Percentiles rank a stretch among this genome's conserved stretches.
phyloP scores from a whole-genome alignment of 495 filamentous ascomycete genomes.

The Podospora conica region DNA sequence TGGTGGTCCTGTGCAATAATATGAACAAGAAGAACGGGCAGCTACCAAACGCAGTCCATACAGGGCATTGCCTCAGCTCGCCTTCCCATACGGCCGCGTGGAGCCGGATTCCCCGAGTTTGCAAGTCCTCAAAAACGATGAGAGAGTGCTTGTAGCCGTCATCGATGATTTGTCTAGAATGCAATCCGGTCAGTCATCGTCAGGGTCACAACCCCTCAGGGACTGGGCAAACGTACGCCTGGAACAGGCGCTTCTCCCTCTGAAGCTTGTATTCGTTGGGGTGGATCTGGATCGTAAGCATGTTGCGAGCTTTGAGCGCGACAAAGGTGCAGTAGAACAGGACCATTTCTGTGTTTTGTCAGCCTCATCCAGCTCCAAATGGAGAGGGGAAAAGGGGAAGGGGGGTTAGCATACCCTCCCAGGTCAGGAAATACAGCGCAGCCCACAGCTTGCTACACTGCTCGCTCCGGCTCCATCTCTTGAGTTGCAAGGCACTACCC shows the following conservation, averaged over 20 bases:
- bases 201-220: background rate
- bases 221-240: conserved; percentile 49
- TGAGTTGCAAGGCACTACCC: conserved; percentile 42
- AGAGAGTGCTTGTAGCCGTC: conserved; percentile 64
- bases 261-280: conserved; percentile 56
- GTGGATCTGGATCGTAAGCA: conserved; percentile 41
- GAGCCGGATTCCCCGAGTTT: conserved; percentile 54
- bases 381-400: background rate
- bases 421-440: conserved; percentile 47
- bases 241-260: conserved; percentile 60
- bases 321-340: conserved; percentile 73
- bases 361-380: background rate
- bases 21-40: background rate
- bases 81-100: conserved; percentile 48
- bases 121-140: conserved; percentile 61
- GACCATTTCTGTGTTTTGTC: conserved; percentile 53
- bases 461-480: conserved; percentile 41
- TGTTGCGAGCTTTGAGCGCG: conserved; percentile 66
- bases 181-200: background rate
- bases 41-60: conserved; percentile 70
- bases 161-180: conserved; percentile 63
- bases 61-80: conserved; percentile 47
- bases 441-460: conserved; percentile 45
- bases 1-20: background rate
- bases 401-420: conserved; percentile 41